Base-by-base conservation (phyloP, 2,329 filamentous ascomycete species). In the Clonostachys sp. region DNA sequence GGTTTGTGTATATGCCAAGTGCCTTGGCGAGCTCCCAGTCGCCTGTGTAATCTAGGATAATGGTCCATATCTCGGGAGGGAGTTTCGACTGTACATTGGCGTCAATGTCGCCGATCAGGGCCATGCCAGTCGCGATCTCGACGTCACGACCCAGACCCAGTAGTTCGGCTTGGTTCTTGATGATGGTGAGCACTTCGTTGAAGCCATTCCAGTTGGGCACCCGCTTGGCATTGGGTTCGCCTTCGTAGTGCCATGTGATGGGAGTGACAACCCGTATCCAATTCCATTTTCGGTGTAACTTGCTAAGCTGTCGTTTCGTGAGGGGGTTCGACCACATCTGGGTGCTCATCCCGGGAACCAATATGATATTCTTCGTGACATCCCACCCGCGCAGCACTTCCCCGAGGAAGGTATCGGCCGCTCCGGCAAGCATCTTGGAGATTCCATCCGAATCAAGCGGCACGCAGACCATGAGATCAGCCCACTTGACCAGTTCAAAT, bases 1-100 rank as follows among this genome's bases (percentile, higher is more conserved):
- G 72, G 47, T 81, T 90, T 2, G 90, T 90, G 59, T 87, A 92
- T 41, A 96, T 80, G 48, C 87, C 84, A 6, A 96, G 73, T 1
- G 88, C 86, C 54, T 85, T 85, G 10, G 92, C 87, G 17, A 95
- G 74, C 66, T 96, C 92, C 92, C 92, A 97, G 63, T 97, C 92
- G 41, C 83, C 83, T 1, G 91, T 81, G 52, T 86, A 83, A 53
- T 95, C 88, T 41, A 96, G 82, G 43, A 97, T 87, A 48, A 92
- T 86, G 34, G 86, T 86, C 90, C 91, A 96, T 38, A 96, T 78
- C 66, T 97, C 92, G 0, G 87, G 83, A 1, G 92, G 92, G 2
- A 97, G 72, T 40, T 72, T 72, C 17, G 67, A 68, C 47, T 67
- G 67, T 44, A 63, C 56, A 48, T 57, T 61, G 40, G 61, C 59